Conservation (phyloP, 1,284 basidiomycete genomes). For the Neonothopanus nambi region DNA sequence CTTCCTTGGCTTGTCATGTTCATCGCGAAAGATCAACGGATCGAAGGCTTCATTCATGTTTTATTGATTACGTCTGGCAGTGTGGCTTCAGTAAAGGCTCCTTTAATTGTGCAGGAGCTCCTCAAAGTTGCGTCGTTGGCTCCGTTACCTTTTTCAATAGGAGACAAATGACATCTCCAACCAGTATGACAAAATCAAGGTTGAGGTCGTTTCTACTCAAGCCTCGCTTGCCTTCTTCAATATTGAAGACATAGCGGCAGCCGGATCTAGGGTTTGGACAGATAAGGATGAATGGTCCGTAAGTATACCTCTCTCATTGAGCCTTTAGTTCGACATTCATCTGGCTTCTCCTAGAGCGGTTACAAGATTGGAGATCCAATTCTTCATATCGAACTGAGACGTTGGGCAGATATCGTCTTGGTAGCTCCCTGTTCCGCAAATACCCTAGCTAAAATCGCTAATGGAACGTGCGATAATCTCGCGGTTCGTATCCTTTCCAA, state of each 20-base stretch:
- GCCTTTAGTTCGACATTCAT: background rate
- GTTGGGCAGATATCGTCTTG: slow-evolving; percentile 96
- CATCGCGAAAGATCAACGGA: slow-evolving; percentile 44
- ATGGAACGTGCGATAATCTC: slow-evolving; percentile 90
- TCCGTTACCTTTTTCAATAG: background rate
- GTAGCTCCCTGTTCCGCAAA: slow-evolving; percentile 96
- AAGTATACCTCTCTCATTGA: slow-evolving; percentile 28
- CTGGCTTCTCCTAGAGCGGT: slow-evolving; percentile 36
- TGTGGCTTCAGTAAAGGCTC: slow-evolving; percentile 92
- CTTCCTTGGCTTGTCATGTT: slow-evolving; percentile 29
- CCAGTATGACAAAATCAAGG: slow-evolving; percentile 72
- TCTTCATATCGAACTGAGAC: slow-evolving; percentile 91
- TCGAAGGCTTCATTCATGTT: slow-evolving; percentile 59
- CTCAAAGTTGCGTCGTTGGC: slow-evolving; percentile 53
- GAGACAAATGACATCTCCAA: slow-evolving; percentile 12
- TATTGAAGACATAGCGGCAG: slow-evolving; percentile 48
- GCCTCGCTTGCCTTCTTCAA: slow-evolving; percentile 80
- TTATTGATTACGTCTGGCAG: slow-evolving; percentile 89
- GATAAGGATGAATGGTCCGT: slow-evolving; percentile 92
- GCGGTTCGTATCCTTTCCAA: slow-evolving; percentile 49
- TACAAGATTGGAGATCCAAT: slow-evolving; percentile 88
- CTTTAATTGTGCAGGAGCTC: slow-evolving; percentile 82
- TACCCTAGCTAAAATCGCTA: slow-evolving; percentile 89
- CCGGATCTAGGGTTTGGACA: slow-evolving; percentile 77
- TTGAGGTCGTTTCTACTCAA: slow-evolving; percentile 86